Base-by-base conservation (phyloP, 73 alveolate genomes). In the Tetrahymena thermophila region DNA sequence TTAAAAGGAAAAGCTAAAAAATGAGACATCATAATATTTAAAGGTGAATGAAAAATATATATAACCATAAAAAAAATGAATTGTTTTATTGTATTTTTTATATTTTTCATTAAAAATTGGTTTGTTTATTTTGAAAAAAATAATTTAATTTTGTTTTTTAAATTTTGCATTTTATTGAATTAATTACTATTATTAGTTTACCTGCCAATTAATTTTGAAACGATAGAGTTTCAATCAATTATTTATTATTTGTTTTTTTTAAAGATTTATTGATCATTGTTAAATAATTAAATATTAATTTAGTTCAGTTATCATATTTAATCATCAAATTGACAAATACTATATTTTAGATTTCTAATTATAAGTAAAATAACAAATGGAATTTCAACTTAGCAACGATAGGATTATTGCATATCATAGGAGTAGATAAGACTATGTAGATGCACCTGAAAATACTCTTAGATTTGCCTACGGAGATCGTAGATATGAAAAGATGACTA, bases 401-500 rank as follows among this genome's bases (percentile, higher is more conserved):
- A 85, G 94, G 42, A 95, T 85, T 89, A 95, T 95, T 10, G 97
- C 97, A 35, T 89, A 85, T 34, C 97, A 95, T 95, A 95, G 97
- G 89, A 85, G 94, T 89, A 95, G 94, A 55, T 94, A 95, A 35
- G 97, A 95, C 35, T 95, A 95, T 95, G 97, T 85, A 40, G 85
- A 56, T 19, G 93, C 93, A 55, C 97, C 97, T 19, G 94, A 43
- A 21, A 93, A 95, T 95, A 85, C 95, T 85, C 94, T 95, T 17
- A 56, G 94, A 55, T 95, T 95, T 85, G 97, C 97, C 21, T 95
- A 95, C 34, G 97, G 97, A 10, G 95, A 95, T 93, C 84, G 97
- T 15, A 95, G 97, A 50, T 95, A 95, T 34, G 97, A 85, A 43
- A 95, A 95, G 83, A 95, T 95, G 95, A 93, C 97, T 40, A 71